These are phyloP conservation scores for Hondaea fermentalgiana DNA, from an alignment of 108 stramenopile genomes.

Conservation along the genomic window DNA sequence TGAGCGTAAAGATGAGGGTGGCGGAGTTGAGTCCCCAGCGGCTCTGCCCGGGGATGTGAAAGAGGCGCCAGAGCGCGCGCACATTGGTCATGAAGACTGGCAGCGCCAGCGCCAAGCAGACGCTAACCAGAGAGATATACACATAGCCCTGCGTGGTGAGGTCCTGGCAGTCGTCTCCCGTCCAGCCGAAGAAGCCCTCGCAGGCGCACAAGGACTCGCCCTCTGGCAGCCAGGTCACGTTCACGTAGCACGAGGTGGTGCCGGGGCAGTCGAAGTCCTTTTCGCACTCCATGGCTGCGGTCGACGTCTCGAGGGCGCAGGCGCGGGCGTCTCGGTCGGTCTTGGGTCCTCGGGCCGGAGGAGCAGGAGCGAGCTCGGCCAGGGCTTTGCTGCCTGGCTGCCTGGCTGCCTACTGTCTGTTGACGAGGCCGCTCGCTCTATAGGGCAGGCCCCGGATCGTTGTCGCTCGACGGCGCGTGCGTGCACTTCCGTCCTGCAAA, in stretches of 20 bases:
- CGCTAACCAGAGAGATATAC: background rate
- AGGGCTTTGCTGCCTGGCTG: no score
- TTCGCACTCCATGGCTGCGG: background rate
- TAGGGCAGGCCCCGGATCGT: no score
- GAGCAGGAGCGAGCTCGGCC: no score
- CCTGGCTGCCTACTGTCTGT: no score
- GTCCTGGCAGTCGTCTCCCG: background rate
- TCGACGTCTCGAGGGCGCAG: no score
- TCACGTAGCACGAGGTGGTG: background rate
- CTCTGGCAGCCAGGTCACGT: background rate
- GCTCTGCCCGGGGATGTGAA: background rate
- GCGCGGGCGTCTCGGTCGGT: no score
- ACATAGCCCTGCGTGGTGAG: background rate
- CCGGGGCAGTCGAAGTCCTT: conserved; percentile 1
- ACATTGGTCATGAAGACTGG: background rate
- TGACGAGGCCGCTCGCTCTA: no score
- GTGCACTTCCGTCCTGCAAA: no score
- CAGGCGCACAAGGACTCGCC: background rate
- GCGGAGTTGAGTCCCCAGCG: background rate
- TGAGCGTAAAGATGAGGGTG: background rate
- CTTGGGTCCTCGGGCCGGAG: no score
- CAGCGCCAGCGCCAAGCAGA: background rate
- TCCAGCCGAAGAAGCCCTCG: background rate
- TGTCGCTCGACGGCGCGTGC: no score
- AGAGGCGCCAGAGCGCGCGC: background rate